These are phyloP conservation scores for Colletotrichum cuscutae DNA, from an alignment of 2,329 filamentous ascomycete species.

Conservation along the genomic window DNA sequence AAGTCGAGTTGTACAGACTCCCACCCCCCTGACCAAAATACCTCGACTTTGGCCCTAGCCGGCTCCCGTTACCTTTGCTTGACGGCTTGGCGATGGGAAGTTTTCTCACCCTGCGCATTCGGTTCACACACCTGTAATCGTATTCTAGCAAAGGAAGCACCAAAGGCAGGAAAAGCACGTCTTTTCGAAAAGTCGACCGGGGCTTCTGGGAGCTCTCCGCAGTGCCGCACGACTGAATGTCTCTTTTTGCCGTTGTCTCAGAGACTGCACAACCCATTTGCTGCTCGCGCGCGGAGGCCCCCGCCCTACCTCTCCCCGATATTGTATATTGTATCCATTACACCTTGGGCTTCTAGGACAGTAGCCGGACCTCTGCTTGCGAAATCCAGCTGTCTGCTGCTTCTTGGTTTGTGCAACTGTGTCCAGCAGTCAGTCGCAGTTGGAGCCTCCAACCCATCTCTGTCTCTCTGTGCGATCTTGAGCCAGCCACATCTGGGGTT, in stretches of 20 bases:
- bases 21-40: slow-evolving; percentile 16
- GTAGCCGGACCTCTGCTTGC: slow-evolving; percentile 22
- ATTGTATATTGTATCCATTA: slow-evolving; percentile 38
- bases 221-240: slow-evolving; percentile 44
- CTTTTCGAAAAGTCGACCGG: slow-evolving; percentile 39
- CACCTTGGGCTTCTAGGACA: slow-evolving; percentile 11
- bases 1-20: slow-evolving; percentile 24
- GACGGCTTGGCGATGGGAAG: slow-evolving; percentile 33
- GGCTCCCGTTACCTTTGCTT: slow-evolving; percentile 18
- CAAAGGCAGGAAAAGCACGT: slow-evolving; percentile 24
- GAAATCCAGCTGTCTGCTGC: slow-evolving; percentile 20
- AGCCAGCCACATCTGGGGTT: slow-evolving; percentile 42
- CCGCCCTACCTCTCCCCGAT: slow-evolving; percentile 34
- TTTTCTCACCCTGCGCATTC: slow-evolving; percentile 14
- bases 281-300: slow-evolving; percentile 41
- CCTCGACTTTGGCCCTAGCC: slow-evolving; percentile 14
- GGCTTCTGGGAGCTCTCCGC: slow-evolving; percentile 45
- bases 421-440: slow-evolving; percentile 25
- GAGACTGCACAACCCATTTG: slow-evolving; percentile 52
- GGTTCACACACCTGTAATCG: slow-evolving; percentile 21
- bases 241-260: slow-evolving; percentile 54
- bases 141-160: slow-evolving; percentile 23
- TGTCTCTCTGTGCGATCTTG: slow-evolving; percentile 44
- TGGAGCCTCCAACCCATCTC: slow-evolving; percentile 38
- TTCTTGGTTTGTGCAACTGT: slow-evolving; percentile 34